Evolutionary conservation across 2,329 filamentous ascomycete genomes (phyloP).

Genomic region (Sporothrix phasma): DNA sequence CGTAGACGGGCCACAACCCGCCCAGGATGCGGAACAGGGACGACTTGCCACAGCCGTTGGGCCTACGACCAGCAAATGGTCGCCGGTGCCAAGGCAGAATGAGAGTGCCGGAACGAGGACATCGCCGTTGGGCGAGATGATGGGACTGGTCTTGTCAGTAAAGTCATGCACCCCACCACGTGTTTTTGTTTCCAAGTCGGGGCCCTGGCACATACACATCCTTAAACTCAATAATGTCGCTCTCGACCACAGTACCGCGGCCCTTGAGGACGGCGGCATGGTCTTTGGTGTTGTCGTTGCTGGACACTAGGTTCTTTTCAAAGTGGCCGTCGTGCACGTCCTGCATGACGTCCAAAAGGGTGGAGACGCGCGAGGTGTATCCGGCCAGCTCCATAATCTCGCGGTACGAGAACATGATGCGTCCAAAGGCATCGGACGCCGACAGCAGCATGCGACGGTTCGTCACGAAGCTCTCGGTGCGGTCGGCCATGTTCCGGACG

Average conservation of each 20-base stretch:
- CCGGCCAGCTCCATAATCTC: conserved; percentile 94
- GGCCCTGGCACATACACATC: conserved; percentile 68
- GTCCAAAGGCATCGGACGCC: conserved; percentile 89
- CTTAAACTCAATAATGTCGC: conserved; percentile 72
- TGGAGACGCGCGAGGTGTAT: conserved; percentile 86
- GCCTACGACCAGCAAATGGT: conserved; percentile 88
- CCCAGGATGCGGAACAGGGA: conserved; percentile 93
- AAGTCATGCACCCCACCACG: no score
- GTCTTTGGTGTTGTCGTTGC: conserved; percentile 66
- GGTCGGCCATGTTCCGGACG: conserved; percentile 53
- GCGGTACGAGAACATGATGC: conserved; percentile 96
- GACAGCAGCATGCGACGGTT: conserved; percentile 86
- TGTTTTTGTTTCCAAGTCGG: no score
- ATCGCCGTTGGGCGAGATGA: conserved; percentile 93
- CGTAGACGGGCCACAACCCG: conserved; percentile 95
- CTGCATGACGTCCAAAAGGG: conserved; percentile 84
- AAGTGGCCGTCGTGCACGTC: conserved; percentile 86
- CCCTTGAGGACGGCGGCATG: conserved; percentile 76
- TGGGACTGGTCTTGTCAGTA: no score
- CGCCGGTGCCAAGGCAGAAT: conserved; percentile 75
- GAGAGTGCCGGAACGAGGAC: conserved; percentile 77
- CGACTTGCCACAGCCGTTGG: conserved; percentile 95
- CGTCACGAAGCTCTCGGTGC: conserved; percentile 76
- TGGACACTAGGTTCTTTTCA: conserved; percentile 92
- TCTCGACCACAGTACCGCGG: conserved; percentile 73